A percentile compares a stretch with the other conserved stretches of the same genome.
These are phyloP conservation scores for Geotrichum cucujoidarum DNA, from an alignment of 1,139 yeast species.

Conservation along the genomic window DNA sequence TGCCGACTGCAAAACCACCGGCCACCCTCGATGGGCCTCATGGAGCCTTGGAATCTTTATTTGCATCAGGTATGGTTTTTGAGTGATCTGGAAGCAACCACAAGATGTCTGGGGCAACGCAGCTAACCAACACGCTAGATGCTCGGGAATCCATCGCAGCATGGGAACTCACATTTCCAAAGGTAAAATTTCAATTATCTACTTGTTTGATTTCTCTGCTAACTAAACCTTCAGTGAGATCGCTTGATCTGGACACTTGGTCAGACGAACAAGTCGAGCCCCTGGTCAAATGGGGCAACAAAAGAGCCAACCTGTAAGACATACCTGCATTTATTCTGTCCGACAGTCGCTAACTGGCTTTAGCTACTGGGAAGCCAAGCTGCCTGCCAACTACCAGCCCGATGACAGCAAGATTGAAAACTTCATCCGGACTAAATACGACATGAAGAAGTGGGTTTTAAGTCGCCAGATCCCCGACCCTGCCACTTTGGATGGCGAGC, in stretches of 20 bases:
- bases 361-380: constrained; percentile 68
- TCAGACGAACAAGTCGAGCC: constrained; percentile 83
- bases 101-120: neutral
- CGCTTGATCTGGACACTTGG: constrained; percentile 95
- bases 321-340: constrained; percentile 35
- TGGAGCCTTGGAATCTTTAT: constrained; percentile 93
- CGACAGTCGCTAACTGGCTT: neutral
- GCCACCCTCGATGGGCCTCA: constrained; percentile 96
- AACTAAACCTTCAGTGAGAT: constrained; percentile 33
- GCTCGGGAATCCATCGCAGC: constrained; percentile 92
- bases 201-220: neutral
- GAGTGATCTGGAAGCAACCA: constrained; percentile 7
- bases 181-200: constrained; percentile 22
- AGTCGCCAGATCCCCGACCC: constrained; percentile 56
- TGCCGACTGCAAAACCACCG: constrained; percentile 84
- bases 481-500: constrained; percentile 34
- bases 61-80: constrained; percentile 61
- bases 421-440: constrained; percentile 87
- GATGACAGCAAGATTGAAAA: constrained; percentile 82
- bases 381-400: constrained; percentile 69
- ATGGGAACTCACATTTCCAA: constrained; percentile 84
- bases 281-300: constrained; percentile 85
- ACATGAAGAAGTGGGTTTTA: constrained; percentile 76
- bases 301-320: constrained; percentile 65
- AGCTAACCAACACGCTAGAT: constrained; percentile 37